These are phyloP conservation scores for Polytrichum commune DNA, from an alignment of 225 moss, liverwort and hornwort species.

Conservation along the genomic window DNA sequence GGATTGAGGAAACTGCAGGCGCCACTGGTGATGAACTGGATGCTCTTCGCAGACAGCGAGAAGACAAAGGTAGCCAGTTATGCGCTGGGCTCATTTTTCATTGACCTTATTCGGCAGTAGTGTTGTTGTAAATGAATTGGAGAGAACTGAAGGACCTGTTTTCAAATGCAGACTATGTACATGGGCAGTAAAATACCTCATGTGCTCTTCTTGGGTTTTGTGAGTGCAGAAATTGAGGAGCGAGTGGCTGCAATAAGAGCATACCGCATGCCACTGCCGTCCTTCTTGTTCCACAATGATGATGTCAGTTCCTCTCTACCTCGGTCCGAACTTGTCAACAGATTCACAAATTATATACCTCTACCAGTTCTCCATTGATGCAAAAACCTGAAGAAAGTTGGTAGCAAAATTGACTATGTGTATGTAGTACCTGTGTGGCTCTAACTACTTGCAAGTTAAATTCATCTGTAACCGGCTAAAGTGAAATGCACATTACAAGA, in stretches of 20 bases:
- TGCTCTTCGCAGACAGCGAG: constrained; percentile 34
- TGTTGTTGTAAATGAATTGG: too few relatives aligned
- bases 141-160: too few relatives aligned
- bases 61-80: constrained; percentile 29
- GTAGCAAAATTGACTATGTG: neutral
- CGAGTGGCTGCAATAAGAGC: constrained; percentile 54
- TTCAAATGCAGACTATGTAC: too few relatives aligned
- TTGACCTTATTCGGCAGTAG: too few relatives aligned
- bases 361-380: too few relatives aligned
- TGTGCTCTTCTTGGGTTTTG: constrained; percentile 1
- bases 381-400: neutral
- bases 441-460: too few relatives aligned
- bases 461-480: too few relatives aligned
- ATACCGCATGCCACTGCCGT: constrained; percentile 48
- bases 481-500: too few relatives aligned
- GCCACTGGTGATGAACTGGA: constrained; percentile 49
- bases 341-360: too few relatives aligned
- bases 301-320: constrained; percentile 26
- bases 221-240: constrained; percentile 44
- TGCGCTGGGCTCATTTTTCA: too few relatives aligned
- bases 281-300: constrained; percentile 39
- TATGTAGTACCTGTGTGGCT: too few relatives aligned
- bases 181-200: neutral
- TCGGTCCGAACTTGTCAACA: neutral
- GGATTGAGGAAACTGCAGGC: constrained; percentile 44